Conservation (phyloP, 1,139 yeast species). For the Debaryomycetaceae sp. region DNA sequence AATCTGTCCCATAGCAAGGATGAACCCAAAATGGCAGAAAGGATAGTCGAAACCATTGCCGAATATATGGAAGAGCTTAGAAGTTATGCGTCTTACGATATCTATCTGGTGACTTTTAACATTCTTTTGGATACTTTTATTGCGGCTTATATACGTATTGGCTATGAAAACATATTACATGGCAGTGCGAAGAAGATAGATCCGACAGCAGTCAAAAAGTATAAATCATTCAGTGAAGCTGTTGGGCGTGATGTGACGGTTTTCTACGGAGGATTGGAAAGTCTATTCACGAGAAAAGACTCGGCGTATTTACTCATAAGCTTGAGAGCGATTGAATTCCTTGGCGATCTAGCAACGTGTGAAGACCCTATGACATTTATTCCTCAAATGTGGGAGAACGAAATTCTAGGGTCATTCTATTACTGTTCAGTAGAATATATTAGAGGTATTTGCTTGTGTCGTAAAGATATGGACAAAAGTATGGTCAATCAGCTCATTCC, state of each 20-base stretch:
- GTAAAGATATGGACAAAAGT: slow-evolving; percentile 42
- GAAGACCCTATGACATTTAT: slow-evolving; percentile 46
- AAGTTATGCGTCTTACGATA: slow-evolving; percentile 44
- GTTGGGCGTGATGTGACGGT: slow-evolving; percentile 60
- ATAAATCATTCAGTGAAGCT: slow-evolving; percentile 39
- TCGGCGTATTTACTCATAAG: slow-evolving; percentile 53
- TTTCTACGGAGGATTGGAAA: slow-evolving; percentile 59
- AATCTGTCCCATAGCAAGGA: slow-evolving; percentile 29
- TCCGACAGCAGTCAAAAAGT: slow-evolving; percentile 49
- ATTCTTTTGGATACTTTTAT: slow-evolving; percentile 42
- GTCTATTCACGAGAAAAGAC: slow-evolving; percentile 45
- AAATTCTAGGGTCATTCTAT: slow-evolving; percentile 55
- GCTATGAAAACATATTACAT: slow-evolving; percentile 43
- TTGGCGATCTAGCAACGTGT: slow-evolving; percentile 65
- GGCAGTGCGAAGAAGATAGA: slow-evolving; percentile 56
- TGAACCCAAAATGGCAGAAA: slow-evolving; percentile 47
- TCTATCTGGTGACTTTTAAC: slow-evolving; percentile 43
- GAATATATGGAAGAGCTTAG: slow-evolving; percentile 71
- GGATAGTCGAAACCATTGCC: slow-evolving; percentile 65
- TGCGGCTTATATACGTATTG: slow-evolving; percentile 43
- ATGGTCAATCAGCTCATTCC: slow-evolving; percentile 28
- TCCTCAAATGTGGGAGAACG: slow-evolving; percentile 55
- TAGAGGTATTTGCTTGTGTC: slow-evolving; percentile 44
- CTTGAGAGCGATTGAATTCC: slow-evolving; percentile 58
- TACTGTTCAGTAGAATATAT: slow-evolving; percentile 68